Percentiles rank a stretch among this genome's conserved stretches.
Evolutionary conservation across 2,329 filamentous ascomycete species (phyloP).

Genomic region (Cytospora piceae): DNA sequence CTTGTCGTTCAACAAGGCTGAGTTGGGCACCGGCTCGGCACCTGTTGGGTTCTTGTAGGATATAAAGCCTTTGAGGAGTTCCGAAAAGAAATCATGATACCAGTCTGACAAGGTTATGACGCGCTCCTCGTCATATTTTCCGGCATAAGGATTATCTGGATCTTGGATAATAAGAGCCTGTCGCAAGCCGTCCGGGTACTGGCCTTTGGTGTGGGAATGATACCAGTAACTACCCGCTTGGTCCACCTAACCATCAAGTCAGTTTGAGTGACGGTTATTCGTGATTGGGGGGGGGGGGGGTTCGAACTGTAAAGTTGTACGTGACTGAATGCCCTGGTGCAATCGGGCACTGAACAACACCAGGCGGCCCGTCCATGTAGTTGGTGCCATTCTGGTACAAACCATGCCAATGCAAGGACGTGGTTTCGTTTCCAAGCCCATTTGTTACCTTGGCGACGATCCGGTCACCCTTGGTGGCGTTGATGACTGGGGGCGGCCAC

Average conservation of each 20-base stretch:
- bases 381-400: constrained; percentile 57
- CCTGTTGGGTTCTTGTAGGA: constrained; percentile 59
- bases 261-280: neutral
- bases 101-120: constrained; percentile 69
- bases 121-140: constrained; percentile 64
- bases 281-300: neutral
- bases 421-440: constrained; percentile 20
- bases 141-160: constrained; percentile 58
- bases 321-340: constrained; percentile 66
- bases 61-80: constrained; percentile 53
- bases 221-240: constrained; percentile 83
- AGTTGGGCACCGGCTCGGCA: constrained; percentile 68
- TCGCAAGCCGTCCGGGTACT: constrained; percentile 72
- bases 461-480: constrained; percentile 21
- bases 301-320: constrained; percentile 67
- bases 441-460: constrained; percentile 20
- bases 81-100: constrained; percentile 65
- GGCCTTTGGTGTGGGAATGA: constrained; percentile 68
- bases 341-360: constrained; percentile 70
- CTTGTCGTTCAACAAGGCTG: constrained; percentile 73
- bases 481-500: constrained; percentile 20
- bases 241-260: constrained; percentile 35
- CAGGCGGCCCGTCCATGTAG: constrained; percentile 71
- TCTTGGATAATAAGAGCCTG: constrained; percentile 69
- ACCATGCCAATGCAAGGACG: constrained; percentile 25